Conservation (phyloP, 352 stramenopile species). For the Phytophthora multivora region DNA sequence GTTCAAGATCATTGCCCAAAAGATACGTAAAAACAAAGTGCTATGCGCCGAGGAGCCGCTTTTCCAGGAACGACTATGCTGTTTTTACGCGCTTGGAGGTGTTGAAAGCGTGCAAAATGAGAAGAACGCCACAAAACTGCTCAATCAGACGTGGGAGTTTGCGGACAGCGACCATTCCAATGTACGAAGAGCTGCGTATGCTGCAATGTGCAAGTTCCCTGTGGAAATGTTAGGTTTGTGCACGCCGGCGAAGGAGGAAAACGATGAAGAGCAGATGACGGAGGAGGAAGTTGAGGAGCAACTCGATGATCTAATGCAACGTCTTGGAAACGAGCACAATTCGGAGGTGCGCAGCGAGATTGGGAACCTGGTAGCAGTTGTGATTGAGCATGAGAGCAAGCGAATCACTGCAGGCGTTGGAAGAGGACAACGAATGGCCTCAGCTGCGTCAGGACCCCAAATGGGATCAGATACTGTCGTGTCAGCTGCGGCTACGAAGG, state of each 20-base stretch:
- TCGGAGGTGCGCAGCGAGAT: conserved; percentile 42
- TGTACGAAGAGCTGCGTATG: conserved; percentile 52
- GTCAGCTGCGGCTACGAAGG: conserved; percentile 63
- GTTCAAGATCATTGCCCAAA: conserved; percentile 76
- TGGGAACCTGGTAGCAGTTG: conserved; percentile 37
- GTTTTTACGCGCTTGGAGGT: conserved; percentile 54
- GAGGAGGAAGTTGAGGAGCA: conserved; percentile 55
- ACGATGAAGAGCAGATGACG: conserved; percentile 40
- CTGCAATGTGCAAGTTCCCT: conserved; percentile 49
- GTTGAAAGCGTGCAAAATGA: conserved; percentile 44
- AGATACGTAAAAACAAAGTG: conserved; percentile 73
- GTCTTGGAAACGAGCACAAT: conserved; percentile 43
- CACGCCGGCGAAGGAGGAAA: conserved; percentile 20
- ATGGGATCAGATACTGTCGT: conserved; percentile 25
- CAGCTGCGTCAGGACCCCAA: conserved; percentile 30
- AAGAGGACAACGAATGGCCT: conserved; percentile 41
- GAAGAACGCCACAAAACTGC: conserved; percentile 48
- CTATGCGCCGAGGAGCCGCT: conserved; percentile 44
- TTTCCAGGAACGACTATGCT: conserved; percentile 63
- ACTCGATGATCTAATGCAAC: conserved; percentile 47
- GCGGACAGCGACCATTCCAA: conserved; percentile 32
- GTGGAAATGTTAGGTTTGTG: conserved; percentile 51
- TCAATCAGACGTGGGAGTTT: conserved; percentile 60
- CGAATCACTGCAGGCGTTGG: conserved; percentile 42
- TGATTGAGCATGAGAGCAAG: conserved; percentile 49